Evolutionary conservation across 2,329 filamentous ascomycete genomes (phyloP), one percentile per base, ranked within the genome.

Genomic region (Cercospora sojina): DNA sequence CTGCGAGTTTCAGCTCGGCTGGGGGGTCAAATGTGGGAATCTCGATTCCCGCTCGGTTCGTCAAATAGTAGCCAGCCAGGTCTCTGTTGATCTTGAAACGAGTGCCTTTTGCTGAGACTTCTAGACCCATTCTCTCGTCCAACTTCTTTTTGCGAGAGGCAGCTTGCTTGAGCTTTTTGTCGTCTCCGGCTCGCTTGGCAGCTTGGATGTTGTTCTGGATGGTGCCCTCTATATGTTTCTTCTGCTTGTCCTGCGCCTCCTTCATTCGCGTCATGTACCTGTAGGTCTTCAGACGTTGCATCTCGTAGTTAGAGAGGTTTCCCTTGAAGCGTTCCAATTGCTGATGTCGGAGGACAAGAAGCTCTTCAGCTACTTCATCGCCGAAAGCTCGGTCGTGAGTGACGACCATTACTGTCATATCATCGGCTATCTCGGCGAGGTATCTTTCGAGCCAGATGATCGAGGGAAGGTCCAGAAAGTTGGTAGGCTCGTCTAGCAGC

Each of bases 341-440:
- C 72, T 91, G 88, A 64, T 94, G 89, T 31, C 88, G 88, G 20
- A 96, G 80, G 35, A 96, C 87, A 23, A 96, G 83, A 2, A 94
- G 84, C 77, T 96, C 90, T 67, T 88, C 84, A 8, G 90, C 92
- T 69, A 92, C 89, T 0, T 88, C 85, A 60, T 92, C 89, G 57
- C 90, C 86, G 74, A 96, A 96, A 70, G 91, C 89, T 16, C 92
- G 86, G 76, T 96, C 92, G 79, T 96, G 92, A 0, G 92, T 95
- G 2, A 95, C 91, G 1, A 95, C 81, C 16, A 96, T 82, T 1
- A 95, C 83, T 0, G 91, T 95, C 0, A 83, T 86, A 2, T 83
- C 79, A 0, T 77, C 77, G 20, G 87, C 84, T 3, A 84, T 80
- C 41, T 85, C 81, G 61, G 80, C 80, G 9, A 96, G 85, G 74